Evolutionary conservation across 345 rosid genomes (phyloP).

Genomic region (Zanthoxylum bungeanum): DNA sequence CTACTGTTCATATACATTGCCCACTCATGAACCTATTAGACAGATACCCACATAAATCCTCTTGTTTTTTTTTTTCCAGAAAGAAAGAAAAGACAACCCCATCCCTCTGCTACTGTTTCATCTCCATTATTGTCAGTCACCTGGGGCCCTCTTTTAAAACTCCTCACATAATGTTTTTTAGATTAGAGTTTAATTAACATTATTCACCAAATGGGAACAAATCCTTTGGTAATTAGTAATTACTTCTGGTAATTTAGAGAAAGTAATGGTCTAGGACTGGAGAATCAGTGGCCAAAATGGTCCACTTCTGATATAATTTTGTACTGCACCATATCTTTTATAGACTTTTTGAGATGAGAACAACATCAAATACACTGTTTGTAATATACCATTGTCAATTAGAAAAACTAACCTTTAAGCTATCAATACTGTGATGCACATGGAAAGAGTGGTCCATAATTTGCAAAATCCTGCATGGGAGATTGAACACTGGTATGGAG

Average conservation of each 20-base stretch:
- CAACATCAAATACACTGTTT: neutral
- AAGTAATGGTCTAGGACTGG: neutral
- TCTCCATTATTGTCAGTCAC: slow-evolving; percentile 29
- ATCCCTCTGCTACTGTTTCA: slow-evolving; percentile 13
- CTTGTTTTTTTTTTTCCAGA: slow-evolving; percentile 19
- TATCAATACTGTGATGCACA: slow-evolving; percentile 1
- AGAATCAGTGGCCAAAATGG: neutral
- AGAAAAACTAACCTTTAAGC: neutral
- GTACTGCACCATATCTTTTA: neutral
- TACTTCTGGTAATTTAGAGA: neutral
- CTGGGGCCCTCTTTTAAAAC: slow-evolving; percentile 13
- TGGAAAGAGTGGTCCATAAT: slow-evolving; percentile 18
- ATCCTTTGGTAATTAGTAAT: neutral
- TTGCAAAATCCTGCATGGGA: slow-evolving; percentile 14
- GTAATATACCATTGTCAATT: neutral
- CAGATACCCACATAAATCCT: slow-evolving; percentile 30
- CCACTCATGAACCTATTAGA: slow-evolving; percentile 20
- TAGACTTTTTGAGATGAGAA: neutral
- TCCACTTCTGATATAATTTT: neutral
- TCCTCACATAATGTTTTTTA: neutral
- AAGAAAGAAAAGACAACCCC: neutral
- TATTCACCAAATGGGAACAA: neutral
- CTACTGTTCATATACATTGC: slow-evolving; percentile 26
- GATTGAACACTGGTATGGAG: slow-evolving; percentile 11
- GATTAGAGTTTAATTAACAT: neutral